Percentiles rank a stretch among this genome's conserved stretches.
Evolutionary conservation across 352 stramenopile genomes (phyloP).

Genomic region (Pythium aristosporum): DNA sequence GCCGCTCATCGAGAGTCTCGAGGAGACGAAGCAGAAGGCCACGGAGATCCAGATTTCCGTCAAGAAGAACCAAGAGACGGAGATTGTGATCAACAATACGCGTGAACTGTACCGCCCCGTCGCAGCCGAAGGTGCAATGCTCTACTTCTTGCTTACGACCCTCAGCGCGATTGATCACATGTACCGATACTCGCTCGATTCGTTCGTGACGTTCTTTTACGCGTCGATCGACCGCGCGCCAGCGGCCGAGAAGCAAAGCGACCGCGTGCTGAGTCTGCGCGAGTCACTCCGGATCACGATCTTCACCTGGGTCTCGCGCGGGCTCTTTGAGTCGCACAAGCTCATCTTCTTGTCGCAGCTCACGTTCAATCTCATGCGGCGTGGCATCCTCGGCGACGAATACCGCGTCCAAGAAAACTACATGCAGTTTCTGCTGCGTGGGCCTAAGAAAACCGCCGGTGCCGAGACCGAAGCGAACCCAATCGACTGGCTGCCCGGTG

Average conservation of each 20-base stretch:
- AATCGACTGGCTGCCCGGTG: conserved; percentile 82
- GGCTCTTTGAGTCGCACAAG: conserved; percentile 92
- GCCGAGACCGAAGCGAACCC: conserved; percentile 50
- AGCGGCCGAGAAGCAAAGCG: conserved; percentile 22
- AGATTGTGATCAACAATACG: conserved; percentile 90
- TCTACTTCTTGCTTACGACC: conserved; percentile 92
- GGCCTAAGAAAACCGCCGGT: conserved; percentile 48
- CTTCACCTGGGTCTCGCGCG: conserved; percentile 87
- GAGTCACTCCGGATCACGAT: conserved; percentile 84
- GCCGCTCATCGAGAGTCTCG: conserved; percentile 88
- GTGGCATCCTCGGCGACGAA: conserved; percentile 44
- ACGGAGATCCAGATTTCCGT: conserved; percentile 85
- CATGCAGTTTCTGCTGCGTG: conserved; percentile 81
- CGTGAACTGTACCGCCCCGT: conserved; percentile 91
- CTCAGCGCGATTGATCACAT: conserved; percentile 91
- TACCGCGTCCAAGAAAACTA: conserved; percentile 79
- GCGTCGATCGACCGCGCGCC: conserved; percentile 36
- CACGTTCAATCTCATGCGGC: conserved; percentile 75
- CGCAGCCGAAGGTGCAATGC: conserved; percentile 85
- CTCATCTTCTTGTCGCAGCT: conserved; percentile 90
- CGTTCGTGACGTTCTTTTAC: conserved; percentile 88
- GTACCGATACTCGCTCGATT: conserved; percentile 93
- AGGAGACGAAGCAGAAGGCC: conserved; percentile 89
- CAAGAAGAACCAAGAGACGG: conserved; percentile 79
- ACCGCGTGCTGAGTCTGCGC: conserved; percentile 63